Percentiles rank a stretch among this genome's conserved stretches.
These are phyloP conservation scores for Psophocarpus tetragonolobus DNA, from an alignment of 306 rosid species.

Conservation along the genomic window DNA sequence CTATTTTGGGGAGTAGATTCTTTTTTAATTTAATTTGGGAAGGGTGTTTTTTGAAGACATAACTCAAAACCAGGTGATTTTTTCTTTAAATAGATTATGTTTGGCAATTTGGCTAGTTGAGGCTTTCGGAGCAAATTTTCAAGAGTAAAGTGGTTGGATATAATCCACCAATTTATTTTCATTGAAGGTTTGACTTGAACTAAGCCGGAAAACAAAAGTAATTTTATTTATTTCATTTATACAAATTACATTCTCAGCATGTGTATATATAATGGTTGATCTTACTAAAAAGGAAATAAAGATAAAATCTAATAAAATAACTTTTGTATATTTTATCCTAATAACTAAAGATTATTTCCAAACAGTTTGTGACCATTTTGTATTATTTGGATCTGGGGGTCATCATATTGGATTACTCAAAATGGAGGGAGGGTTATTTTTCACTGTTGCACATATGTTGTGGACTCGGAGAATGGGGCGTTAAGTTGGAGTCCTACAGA, in stretches of 20 bases:
- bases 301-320: no score
- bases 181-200: constrained; percentile 21
- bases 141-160: constrained; percentile 12
- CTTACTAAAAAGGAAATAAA: no score
- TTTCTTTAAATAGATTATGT: constrained; percentile 12
- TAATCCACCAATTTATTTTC: constrained; percentile 1
- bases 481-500: not conserved
- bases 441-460: not conserved
- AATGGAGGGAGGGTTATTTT: not conserved
- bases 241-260: no score
- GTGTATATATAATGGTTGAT: no score
- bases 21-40: not conserved
- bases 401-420: constrained; percentile 1
- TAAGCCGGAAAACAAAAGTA: no score
- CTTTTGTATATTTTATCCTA: no score
- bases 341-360: no score
- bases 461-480: not conserved
- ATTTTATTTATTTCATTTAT: no score
- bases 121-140: constrained; percentile 6
- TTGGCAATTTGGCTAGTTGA: constrained; percentile 6
- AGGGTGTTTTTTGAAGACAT: not conserved
- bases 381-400: not conserved
- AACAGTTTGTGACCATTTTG: not conserved
- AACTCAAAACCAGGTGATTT: not conserved
- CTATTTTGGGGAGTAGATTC: not conserved